These are phyloP conservation scores for Eucalyptus regnans DNA, from an alignment of 345 rosid genomes.

Conservation along the genomic window DNA sequence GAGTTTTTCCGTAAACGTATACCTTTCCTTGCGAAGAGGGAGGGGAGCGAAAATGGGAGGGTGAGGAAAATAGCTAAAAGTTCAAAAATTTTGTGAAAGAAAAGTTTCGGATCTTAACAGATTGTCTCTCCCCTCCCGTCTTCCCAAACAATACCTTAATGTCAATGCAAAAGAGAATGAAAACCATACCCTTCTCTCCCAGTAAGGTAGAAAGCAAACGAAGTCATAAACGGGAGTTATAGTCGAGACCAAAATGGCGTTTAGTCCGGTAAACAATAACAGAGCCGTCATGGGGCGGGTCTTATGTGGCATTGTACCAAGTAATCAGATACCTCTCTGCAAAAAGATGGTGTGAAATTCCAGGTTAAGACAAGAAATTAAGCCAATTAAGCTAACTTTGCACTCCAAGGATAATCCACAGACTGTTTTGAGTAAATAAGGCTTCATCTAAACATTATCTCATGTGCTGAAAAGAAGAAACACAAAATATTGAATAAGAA, in stretches of 20 bases:
- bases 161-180: background rate
- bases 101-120: background rate
- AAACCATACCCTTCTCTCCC: slow-evolving; percentile 62
- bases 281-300: slow-evolving; percentile 49
- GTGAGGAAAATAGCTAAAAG: background rate
- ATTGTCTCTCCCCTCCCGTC: background rate
- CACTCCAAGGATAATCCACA: background rate
- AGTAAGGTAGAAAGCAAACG: slow-evolving; percentile 59
- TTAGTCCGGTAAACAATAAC: slow-evolving; percentile 45
- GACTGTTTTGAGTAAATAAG: background rate
- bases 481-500: background rate
- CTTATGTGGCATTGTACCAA: slow-evolving; percentile 37
- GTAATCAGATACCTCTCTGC: background rate
- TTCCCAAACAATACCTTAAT: background rate
- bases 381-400: background rate
- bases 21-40: background rate
- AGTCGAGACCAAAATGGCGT: slow-evolving; percentile 34
- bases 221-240: slow-evolving; percentile 59
- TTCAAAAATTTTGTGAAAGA: background rate
- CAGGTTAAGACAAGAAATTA: background rate
- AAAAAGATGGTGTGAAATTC: background rate
- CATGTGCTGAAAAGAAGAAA: background rate
- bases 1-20: background rate
- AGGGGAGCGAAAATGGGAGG: background rate
- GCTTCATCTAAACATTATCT: background rate